These are phyloP conservation scores for Piromyces finnis DNA, from an alignment of 192 early-diverging fungal genomes.

Conservation along the genomic window DNA sequence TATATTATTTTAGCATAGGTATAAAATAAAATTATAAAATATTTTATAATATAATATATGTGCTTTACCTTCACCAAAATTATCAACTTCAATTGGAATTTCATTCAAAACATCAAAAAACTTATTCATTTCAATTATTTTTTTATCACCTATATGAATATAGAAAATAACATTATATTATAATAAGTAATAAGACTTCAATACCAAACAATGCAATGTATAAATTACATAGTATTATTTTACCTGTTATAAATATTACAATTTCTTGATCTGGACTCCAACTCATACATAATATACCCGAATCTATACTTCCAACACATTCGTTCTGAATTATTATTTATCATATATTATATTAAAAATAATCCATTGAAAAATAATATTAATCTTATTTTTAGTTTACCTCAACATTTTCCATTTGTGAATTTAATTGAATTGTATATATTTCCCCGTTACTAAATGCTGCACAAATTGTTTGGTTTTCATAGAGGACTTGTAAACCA, in stretches of 20 bases:
- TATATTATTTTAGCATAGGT: no score
- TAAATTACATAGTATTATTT: constrained; percentile 13
- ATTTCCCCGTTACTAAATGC: constrained; percentile 34
- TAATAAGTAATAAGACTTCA: no score
- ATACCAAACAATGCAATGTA: no score
- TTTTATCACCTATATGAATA: constrained; percentile 39
- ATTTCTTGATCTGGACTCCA: constrained; percentile 88
- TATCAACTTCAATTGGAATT: constrained; percentile 46
- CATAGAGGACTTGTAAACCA: constrained; percentile 26
- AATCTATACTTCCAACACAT: constrained; percentile 55
- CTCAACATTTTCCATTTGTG: neutral
- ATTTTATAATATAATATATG: no score
- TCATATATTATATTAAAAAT: no score
- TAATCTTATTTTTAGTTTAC: no score
- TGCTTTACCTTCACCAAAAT: constrained; percentile 41
- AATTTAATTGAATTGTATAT: constrained; percentile 4
- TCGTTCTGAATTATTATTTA: neutral
- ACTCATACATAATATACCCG: constrained; percentile 44
- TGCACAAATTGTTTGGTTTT: constrained; percentile 30
- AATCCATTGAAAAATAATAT: no score
- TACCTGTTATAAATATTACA: constrained; percentile 59
- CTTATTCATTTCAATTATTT: constrained; percentile 73
- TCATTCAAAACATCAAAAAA: constrained; percentile 83
- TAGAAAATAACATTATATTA: no score
- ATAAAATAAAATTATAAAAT: no score